phyloP scores from a whole-genome alignment of 169 alveolate species.

The Eimeria maxima region DNA sequence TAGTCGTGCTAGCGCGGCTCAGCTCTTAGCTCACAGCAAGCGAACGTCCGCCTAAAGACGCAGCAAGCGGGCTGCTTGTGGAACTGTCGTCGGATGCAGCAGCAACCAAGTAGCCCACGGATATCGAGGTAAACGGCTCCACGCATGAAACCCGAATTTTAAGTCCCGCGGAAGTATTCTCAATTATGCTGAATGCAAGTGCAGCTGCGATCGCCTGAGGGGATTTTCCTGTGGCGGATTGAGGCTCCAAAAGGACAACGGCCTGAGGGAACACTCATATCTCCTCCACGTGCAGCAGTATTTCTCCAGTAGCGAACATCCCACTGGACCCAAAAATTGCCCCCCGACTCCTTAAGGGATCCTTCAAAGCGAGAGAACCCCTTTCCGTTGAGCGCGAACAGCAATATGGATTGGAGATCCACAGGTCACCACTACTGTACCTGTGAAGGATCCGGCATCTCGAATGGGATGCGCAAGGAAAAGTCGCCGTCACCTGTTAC shows the following conservation, averaged over 20 bases:
- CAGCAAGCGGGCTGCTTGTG: constrained; percentile 64
- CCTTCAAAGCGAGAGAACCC: background rate
- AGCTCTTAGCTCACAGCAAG: constrained; percentile 29
- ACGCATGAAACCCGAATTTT: constrained; percentile 14
- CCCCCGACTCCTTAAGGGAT: background rate
- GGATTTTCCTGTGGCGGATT: constrained; percentile 31
- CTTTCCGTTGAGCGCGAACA: background rate
- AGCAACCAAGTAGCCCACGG: constrained; percentile 69
- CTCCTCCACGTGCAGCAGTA: background rate
- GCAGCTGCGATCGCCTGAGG: constrained; percentile 28
- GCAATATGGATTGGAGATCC: background rate
- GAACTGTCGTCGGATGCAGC: background rate
- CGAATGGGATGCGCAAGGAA: constrained; percentile 23
- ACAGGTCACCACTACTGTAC: background rate
- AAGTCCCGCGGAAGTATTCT: background rate
- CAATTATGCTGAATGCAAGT: background rate
- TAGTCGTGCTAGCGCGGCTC: background rate
- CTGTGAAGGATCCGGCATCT: background rate
- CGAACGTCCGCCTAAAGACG: constrained; percentile 61
- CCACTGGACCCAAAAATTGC: background rate
- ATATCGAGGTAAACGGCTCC: constrained; percentile 16
- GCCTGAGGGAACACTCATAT: constrained; percentile 27
- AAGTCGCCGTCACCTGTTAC: background rate
- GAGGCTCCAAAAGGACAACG: constrained; percentile 49
- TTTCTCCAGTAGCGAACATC: background rate